A percentile compares a stretch with the other conserved stretches of the same genome.
These are phyloP conservation scores for Omphalotus olearius DNA, from an alignment of 1,284 basidiomycete genomes.

Conservation along the genomic window DNA sequence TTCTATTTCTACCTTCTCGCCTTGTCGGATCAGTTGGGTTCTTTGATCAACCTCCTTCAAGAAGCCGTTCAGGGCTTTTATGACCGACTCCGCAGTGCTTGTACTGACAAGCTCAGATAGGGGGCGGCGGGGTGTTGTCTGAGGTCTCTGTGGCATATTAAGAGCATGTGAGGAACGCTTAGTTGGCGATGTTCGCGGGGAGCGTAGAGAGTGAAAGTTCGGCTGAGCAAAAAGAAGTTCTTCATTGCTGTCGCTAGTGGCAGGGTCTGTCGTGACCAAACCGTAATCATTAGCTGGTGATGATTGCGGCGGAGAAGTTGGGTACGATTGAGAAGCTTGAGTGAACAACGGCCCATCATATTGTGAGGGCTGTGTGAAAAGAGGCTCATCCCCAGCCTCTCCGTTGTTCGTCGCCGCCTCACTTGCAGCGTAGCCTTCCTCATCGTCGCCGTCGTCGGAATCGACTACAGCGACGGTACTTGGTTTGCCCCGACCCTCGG, in stretches of 20 bases:
- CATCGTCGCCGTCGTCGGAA: too few species aligned
- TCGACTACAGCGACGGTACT: too few species aligned
- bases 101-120: constrained; percentile 6
- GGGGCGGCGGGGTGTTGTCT: too few species aligned
- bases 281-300: too few species aligned
- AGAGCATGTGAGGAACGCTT: constrained; percentile 4
- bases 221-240: background rate
- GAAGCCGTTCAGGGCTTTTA: constrained; percentile 7
- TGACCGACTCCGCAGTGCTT: constrained; percentile 3
- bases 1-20: background rate
- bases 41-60: constrained; percentile 7
- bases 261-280: background rate
- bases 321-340: too few species aligned
- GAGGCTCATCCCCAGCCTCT: background rate
- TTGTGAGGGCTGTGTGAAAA: constrained; percentile 1
- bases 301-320: too few species aligned
- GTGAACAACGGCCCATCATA: too few species aligned
- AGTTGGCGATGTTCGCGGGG: too few species aligned
- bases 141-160: background rate
- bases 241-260: background rate
- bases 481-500: too few species aligned
- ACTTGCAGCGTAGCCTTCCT: background rate
- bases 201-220: background rate
- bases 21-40: background rate
- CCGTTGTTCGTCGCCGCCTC: background rate